Percentiles rank a stretch among this genome's conserved stretches.
Evolutionary conservation across 2,329 filamentous ascomycete genomes (phyloP).

Genomic region (Neonectria hederae): DNA sequence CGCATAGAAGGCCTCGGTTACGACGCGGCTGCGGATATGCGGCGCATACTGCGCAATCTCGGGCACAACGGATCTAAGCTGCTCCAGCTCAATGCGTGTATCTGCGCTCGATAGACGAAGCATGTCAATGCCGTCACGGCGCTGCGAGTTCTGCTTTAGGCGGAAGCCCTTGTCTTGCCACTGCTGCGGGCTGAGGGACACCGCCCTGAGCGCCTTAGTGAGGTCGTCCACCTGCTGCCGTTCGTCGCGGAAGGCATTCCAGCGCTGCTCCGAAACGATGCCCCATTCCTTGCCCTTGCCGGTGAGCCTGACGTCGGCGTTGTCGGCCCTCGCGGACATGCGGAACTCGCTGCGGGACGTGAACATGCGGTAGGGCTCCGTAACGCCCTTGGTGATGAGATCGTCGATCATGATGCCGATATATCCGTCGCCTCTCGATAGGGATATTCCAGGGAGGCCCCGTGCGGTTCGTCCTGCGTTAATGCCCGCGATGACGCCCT

Average conservation of each 20-base stretch:
- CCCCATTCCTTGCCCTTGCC: constrained; percentile 79
- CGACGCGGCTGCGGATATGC: constrained; percentile 73
- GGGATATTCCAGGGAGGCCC: constrained; percentile 69
- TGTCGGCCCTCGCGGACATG: constrained; percentile 91
- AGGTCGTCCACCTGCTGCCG: constrained; percentile 74
- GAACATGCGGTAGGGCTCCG: constrained; percentile 98
- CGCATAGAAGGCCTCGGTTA: constrained; percentile 85
- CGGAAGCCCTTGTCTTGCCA: constrained; percentile 79
- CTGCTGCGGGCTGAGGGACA: constrained; percentile 65
- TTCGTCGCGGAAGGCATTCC: constrained; percentile 74
- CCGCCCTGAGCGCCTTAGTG: constrained; percentile 65
- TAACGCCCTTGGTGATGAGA: constrained; percentile 94
- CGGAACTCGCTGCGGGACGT: constrained; percentile 95
- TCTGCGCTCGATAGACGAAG: constrained; percentile 72
- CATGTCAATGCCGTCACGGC: constrained; percentile 81
- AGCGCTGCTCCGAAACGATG: constrained; percentile 81
- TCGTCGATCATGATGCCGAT: constrained; percentile 99
- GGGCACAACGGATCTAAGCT: constrained; percentile 67
- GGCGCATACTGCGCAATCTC: constrained; percentile 63
- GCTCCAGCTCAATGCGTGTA: constrained; percentile 54
- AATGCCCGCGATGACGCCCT: constrained; percentile 91
- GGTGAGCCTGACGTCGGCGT: constrained; percentile 89
- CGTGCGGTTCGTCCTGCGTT: constrained; percentile 88
- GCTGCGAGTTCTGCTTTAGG: constrained; percentile 71
- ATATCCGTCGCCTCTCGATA: constrained; percentile 89